Percentiles rank a stretch among this genome's conserved stretches.
Evolutionary conservation across 1,284 basidiomycete species (phyloP).

Genomic region (Cutaneotrichosporon mucoides): DNA sequence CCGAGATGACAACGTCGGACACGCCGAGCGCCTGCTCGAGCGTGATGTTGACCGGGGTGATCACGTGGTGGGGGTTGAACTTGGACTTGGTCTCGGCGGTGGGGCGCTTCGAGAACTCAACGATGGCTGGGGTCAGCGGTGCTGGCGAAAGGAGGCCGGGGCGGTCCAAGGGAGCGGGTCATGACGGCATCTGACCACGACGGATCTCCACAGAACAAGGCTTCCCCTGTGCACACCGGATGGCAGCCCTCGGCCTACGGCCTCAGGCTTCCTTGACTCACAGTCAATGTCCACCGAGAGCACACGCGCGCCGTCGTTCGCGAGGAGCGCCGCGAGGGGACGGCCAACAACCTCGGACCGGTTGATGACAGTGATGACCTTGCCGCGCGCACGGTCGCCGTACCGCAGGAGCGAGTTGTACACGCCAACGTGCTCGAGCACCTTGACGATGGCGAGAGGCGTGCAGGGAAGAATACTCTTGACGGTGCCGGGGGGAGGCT

Average conservation of each 20-base stretch:
- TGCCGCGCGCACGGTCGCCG: conserved; percentile 78
- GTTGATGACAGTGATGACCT: conserved; percentile 34
- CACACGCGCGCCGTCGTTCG: conserved; percentile 89
- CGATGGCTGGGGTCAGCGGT: conserved; percentile 44
- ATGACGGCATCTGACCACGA: no score
- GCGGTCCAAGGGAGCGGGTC: no score
- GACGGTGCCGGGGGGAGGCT: conserved; percentile 58
- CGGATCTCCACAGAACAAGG: no score
- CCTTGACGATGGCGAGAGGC: conserved; percentile 93
- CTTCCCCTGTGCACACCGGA: no score
- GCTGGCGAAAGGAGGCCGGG: neutral
- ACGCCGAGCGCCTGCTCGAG: conserved; percentile 72
- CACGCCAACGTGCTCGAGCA: conserved; percentile 81
- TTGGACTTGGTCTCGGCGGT: conserved; percentile 41
- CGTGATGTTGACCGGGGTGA: conserved; percentile 61
- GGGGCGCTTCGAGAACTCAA: conserved; percentile 87
- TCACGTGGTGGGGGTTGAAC: conserved; percentile 80
- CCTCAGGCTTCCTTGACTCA: no score
- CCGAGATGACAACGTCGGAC: conserved; percentile 86
- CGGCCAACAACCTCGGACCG: conserved; percentile 78
- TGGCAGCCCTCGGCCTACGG: no score
- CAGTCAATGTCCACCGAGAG: conserved; percentile 89
- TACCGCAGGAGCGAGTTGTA: conserved; percentile 90
- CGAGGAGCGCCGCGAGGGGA: conserved; percentile 80
- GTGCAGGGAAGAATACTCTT: conserved; percentile 88